Percentiles rank a stretch among this genome's conserved stretches.
Conservation (phyloP, 2,329 filamentous ascomycete genomes). For the Coniochaeta sp. region DNA sequence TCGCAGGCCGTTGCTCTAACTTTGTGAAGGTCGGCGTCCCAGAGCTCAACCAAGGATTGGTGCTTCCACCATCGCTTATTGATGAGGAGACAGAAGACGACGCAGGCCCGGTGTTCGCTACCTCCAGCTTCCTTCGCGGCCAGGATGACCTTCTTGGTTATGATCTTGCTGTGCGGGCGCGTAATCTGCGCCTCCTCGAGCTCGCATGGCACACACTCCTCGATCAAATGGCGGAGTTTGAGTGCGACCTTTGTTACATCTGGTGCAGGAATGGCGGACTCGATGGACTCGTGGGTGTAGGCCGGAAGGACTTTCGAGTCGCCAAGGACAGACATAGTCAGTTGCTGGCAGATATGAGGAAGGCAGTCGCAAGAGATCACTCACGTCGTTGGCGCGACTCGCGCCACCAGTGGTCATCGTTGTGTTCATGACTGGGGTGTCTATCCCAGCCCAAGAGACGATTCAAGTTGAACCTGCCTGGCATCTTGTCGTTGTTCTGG, state of each 20-base stretch:
- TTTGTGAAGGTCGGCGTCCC: constrained; percentile 81
- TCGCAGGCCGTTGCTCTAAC: constrained; percentile 79
- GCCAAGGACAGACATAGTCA: not conserved
- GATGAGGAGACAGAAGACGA: constrained; percentile 77
- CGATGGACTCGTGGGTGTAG: constrained; percentile 47
- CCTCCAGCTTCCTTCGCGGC: constrained; percentile 80
- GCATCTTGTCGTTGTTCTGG: constrained; percentile 6
- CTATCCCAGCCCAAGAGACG: constrained; percentile 22
- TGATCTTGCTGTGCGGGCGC: constrained; percentile 73
- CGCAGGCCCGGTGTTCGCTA: constrained; percentile 65
- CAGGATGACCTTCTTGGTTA: constrained; percentile 70
- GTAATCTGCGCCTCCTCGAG: constrained; percentile 71
- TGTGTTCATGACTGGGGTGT: constrained; percentile 14
- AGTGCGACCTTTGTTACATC: constrained; percentile 88
- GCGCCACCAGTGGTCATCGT: constrained; percentile 20
- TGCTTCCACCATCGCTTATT: constrained; percentile 67
- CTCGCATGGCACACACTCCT: constrained; percentile 85
- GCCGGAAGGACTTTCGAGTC: constrained; percentile 53
- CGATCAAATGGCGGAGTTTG: constrained; percentile 83
- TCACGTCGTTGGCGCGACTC: constrained; percentile 20
- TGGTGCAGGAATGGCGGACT: constrained; percentile 63
- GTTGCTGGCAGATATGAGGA: not conserved
- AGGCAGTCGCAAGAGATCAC: not conserved
- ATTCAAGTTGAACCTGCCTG: constrained; percentile 19
- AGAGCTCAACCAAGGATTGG: constrained; percentile 75